Conservation (phyloP, 2,329 filamentous ascomycete species). For the Penicillium sp. region DNA sequence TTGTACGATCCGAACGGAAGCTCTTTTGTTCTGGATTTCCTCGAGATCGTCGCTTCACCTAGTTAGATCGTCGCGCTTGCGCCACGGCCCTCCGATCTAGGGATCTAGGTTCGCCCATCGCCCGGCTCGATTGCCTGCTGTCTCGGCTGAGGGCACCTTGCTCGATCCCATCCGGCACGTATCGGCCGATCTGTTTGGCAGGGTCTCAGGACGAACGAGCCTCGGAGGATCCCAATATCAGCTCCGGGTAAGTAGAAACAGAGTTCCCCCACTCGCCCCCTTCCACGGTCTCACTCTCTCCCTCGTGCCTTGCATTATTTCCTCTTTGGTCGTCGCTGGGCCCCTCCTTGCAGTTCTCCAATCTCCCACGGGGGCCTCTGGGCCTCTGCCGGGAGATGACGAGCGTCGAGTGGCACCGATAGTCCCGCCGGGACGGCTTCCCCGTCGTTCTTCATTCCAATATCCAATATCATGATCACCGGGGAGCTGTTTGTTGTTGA, state of each 20-base stretch:
- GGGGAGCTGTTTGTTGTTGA: conserved; percentile 36
- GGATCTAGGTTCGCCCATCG: too few relatives aligned
- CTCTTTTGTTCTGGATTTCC: conserved; percentile 5
- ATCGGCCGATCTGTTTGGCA: conserved; percentile 16
- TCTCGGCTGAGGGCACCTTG: conserved; percentile 22
- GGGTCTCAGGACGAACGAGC: conserved; percentile 18
- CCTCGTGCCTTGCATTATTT: conserved; percentile 38
- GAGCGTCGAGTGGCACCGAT: conserved; percentile 27
- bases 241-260: conserved; percentile 32
- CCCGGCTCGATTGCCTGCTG: too few relatives aligned
- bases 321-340: conserved; percentile 26
- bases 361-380: conserved; percentile 24
- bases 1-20: too few relatives aligned
- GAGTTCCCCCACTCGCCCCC: conserved; percentile 23
- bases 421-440: conserved; percentile 25
- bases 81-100: too few relatives aligned
- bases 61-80: too few relatives aligned
- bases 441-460: conserved; percentile 22
- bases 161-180: conserved; percentile 1
- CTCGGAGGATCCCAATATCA: conserved; percentile 11
- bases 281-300: conserved; percentile 27
- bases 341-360: conserved; percentile 34
- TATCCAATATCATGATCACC: too few relatives aligned
- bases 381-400: conserved; percentile 26
- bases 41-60: too few relatives aligned